Conservation (phyloP, 257 asterid species). For the Apocynum venetum region DNA sequence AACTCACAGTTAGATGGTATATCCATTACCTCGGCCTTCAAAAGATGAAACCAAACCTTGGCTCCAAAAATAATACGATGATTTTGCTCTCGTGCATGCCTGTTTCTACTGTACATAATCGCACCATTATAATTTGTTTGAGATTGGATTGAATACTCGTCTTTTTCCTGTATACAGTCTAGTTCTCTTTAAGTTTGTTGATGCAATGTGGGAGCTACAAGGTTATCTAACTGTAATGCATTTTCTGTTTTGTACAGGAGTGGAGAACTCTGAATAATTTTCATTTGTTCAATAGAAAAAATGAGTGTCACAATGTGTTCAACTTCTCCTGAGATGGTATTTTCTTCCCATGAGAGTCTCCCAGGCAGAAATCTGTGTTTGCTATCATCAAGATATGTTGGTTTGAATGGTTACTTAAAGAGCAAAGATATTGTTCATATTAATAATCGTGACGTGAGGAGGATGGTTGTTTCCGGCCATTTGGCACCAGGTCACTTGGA, state of each 20-base stretch:
- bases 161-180: too few species aligned
- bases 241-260: conserved; percentile 20
- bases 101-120: neutral
- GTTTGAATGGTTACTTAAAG: conserved; percentile 34
- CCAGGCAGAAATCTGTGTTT: conserved; percentile 30
- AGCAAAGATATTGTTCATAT: conserved; percentile 23
- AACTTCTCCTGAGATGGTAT: conserved; percentile 48
- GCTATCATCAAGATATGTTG: conserved; percentile 34
- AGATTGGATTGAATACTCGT: neutral
- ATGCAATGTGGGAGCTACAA: neutral
- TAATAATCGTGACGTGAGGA: conserved; percentile 30
- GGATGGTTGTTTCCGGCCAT: conserved; percentile 50
- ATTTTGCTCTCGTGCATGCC: neutral
- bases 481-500: conserved; percentile 58
- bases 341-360: conserved; percentile 41
- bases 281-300: conserved; percentile 13
- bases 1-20: neutral
- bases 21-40: neutral
- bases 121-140: neutral
- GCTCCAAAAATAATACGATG: neutral
- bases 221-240: conserved; percentile 10
- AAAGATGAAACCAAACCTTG: neutral
- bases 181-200: neutral
- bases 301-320: conserved; percentile 49
- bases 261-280: conserved; percentile 3